Percentiles rank a stretch among this genome's conserved stretches.
Evolutionary conservation across 1,139 yeast species (phyloP).

Genomic region (Yamadazyma diospyri): DNA sequence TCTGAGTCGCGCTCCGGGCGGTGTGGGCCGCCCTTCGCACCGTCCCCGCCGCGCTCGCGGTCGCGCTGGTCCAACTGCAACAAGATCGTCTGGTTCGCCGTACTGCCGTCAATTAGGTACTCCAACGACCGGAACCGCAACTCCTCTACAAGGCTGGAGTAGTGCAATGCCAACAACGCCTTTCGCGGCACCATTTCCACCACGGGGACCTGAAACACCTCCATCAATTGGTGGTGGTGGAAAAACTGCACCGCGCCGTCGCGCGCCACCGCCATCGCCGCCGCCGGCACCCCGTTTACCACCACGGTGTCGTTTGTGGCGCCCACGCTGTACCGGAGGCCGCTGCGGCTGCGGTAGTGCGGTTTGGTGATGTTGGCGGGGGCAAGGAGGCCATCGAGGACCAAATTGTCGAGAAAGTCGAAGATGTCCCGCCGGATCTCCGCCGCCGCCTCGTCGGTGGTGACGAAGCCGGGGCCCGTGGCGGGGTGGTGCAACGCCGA

Average conservation of each 20-base stretch:
- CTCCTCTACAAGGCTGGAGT: constrained; percentile 66
- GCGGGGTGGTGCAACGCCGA: constrained; percentile 24
- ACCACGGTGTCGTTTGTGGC: constrained; percentile 10
- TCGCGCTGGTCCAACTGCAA: constrained; percentile 44
- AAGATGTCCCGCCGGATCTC: constrained; percentile 31
- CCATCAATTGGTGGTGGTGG: constrained; percentile 22
- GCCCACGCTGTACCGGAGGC: constrained; percentile 5
- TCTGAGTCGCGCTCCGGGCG: too few species aligned
- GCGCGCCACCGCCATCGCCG: constrained; percentile 31
- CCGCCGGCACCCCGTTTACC: constrained; percentile 17
- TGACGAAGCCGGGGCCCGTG: constrained; percentile 17
- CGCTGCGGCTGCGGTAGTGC: constrained; percentile 10
- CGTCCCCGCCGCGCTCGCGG: constrained; percentile 27
- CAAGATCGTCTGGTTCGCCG: constrained; percentile 55
- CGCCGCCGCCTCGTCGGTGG: constrained; percentile 30
- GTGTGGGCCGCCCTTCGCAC: too few species aligned
- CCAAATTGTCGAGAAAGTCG: constrained; percentile 23
- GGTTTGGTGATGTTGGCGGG: constrained; percentile 30
- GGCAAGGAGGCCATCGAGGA: constrained; percentile 26
- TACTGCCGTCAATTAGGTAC: constrained; percentile 52
- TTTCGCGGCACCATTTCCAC: constrained; percentile 65
- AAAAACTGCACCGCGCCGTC: constrained; percentile 67
- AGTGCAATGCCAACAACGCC: constrained; percentile 67
- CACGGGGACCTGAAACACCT: constrained; percentile 21
- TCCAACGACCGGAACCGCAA: constrained; percentile 59